These are phyloP conservation scores for Diphasiastrum complanatum DNA, from an alignment of 83 land plant genomes.

Conservation along the genomic window DNA sequence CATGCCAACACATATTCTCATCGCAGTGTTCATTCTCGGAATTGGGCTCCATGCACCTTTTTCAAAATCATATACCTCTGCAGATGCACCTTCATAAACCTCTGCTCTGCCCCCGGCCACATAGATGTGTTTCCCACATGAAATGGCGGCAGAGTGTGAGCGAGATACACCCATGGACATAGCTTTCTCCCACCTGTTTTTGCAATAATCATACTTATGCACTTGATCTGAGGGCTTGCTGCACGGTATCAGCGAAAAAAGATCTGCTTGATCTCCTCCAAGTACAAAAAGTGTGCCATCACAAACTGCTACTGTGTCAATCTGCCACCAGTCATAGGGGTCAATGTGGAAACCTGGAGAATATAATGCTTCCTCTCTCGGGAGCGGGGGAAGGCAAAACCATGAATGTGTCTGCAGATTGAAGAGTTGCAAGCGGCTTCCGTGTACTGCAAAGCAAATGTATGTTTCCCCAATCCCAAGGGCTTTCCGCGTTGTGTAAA, in stretches of 20 bases:
- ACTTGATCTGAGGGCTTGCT: neutral
- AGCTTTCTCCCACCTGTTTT: neutral
- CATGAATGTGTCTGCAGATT: slow-evolving; percentile 14
- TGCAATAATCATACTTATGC: slow-evolving; percentile 5
- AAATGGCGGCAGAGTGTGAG: slow-evolving; percentile 7
- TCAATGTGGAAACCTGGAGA: slow-evolving; percentile 20
- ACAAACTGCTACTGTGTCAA: slow-evolving; percentile 30
- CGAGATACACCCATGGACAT: slow-evolving; percentile 8
- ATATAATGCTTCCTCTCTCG: slow-evolving; percentile 8
- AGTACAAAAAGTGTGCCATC: slow-evolving; percentile 28
- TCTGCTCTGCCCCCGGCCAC: slow-evolving; percentile 1
- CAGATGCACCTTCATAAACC: neutral
- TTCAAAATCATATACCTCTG: neutral
- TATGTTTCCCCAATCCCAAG: slow-evolving; percentile 15
- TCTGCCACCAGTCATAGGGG: slow-evolving; percentile 38
- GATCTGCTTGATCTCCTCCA: slow-evolving; percentile 21
- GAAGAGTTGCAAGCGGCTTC: slow-evolving; percentile 25
- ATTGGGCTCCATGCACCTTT: neutral
- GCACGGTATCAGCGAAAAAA: slow-evolving; percentile 6
- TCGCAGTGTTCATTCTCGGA: neutral
- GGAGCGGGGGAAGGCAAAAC: slow-evolving; percentile 34
- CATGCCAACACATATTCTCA: slow-evolving; percentile 7
- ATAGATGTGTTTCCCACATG: neutral
- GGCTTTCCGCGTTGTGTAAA: slow-evolving; percentile 11
- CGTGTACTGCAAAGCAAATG: slow-evolving; percentile 29